Evolutionary conservation across 2,329 filamentous ascomycete genomes (phyloP).

Genomic region (Fusarium nelsonii): DNA sequence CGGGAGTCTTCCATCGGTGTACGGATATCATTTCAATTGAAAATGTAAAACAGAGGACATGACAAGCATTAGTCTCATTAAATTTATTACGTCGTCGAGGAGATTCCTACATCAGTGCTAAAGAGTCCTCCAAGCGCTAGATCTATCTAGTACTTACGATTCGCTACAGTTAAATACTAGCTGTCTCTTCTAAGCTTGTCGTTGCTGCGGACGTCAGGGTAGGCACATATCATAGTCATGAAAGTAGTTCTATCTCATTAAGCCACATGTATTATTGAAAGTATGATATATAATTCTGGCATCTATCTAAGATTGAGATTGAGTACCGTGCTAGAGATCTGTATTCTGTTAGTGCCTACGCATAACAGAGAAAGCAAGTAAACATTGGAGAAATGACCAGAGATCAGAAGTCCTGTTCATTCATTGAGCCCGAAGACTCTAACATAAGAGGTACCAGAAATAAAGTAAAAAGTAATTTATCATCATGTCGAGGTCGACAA

Average conservation of each 20-base stretch:
- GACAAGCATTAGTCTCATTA: constrained; percentile 33
- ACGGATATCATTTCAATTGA: constrained; percentile 40
- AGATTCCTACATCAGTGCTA: not conserved
- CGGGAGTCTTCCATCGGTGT: constrained; percentile 44
- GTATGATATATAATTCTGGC: not conserved
- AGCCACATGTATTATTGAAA: not conserved
- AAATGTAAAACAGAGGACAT: constrained; percentile 50
- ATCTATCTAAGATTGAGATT: not conserved
- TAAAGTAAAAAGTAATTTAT: constrained; percentile 70
- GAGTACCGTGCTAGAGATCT: not conserved
- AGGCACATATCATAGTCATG: not conserved
- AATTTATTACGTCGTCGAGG: constrained; percentile 9
- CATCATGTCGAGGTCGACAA: constrained; percentile 70
- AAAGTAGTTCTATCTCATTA: too few species aligned
- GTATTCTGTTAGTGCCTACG: constrained; percentile 37
- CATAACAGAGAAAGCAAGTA: constrained; percentile 12
- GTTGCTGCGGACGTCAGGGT: not conserved
- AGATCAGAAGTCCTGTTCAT: constrained; percentile 87
- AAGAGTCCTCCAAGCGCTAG: not conserved
- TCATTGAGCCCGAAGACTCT: constrained; percentile 78
- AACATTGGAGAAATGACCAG: constrained; percentile 30
- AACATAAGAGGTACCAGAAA: constrained; percentile 99
- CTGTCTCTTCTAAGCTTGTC: not conserved
- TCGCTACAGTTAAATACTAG: not conserved
- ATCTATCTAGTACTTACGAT: too few species aligned